Evolutionary conservation across 495 filamentous ascomycete genomes (phyloP).

Genomic region (Letharia columbiana): DNA sequence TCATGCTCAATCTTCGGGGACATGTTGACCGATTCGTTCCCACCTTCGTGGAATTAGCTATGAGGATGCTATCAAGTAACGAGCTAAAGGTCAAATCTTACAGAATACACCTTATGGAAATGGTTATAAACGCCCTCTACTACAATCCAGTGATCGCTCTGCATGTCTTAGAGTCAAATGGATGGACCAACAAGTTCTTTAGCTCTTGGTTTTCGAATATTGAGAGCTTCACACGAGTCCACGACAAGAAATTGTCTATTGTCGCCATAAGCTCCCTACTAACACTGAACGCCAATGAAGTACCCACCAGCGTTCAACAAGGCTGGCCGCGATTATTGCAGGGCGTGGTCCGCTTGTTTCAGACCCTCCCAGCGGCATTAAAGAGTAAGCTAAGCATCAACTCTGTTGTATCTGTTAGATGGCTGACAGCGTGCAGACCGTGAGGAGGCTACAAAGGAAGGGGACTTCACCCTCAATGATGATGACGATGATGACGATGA

Average conservation of each 20-base stretch:
- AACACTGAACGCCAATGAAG: constrained; percentile 62
- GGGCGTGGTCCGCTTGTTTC: constrained; percentile 85
- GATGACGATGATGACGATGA: constrained; percentile 53
- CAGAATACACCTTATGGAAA: constrained; percentile 93
- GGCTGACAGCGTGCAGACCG: constrained; percentile 46
- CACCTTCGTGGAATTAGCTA: constrained; percentile 80
- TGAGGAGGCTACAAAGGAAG: constrained; percentile 85
- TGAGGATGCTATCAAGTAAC: constrained; percentile 62
- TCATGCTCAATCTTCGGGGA: constrained; percentile 94
- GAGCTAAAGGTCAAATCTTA: constrained; percentile 83
- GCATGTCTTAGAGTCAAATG: constrained; percentile 76
- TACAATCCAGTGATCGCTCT: constrained; percentile 82
- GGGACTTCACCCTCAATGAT: constrained; percentile 63
- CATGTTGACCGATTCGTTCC: constrained; percentile 78
- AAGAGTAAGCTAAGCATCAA: constrained; percentile 50
- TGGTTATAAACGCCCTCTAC: constrained; percentile 97
- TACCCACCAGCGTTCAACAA: constrained; percentile 81
- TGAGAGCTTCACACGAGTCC: constrained; percentile 83
- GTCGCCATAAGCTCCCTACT: constrained; percentile 82
- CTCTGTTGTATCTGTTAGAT: not conserved
- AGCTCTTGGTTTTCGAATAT: constrained; percentile 96
- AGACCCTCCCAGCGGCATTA: constrained; percentile 76
- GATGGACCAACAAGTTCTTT: constrained; percentile 99
- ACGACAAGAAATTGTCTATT: constrained; percentile 97
- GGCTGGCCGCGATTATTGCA: constrained; percentile 94